phyloP scores from a whole-genome alignment of 768 basidiomycete species.

The Lentinula boryana region DNA sequence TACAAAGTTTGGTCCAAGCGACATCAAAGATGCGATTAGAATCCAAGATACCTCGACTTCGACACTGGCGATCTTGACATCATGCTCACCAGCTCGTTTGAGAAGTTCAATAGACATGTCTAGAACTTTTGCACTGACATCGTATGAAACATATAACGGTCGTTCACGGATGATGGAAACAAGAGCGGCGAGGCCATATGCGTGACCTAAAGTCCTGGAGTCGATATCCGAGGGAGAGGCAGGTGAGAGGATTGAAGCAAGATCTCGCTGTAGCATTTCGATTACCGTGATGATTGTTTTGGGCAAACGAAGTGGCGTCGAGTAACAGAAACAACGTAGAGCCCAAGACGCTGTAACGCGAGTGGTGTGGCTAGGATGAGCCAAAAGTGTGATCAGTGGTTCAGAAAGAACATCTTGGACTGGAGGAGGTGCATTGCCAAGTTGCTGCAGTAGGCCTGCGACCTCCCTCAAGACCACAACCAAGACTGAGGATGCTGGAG shows the following conservation, averaged over 20 bases:
- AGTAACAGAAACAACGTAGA: conserved; percentile 85
- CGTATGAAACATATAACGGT: conserved; percentile 92
- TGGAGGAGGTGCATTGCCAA: conserved; percentile 88
- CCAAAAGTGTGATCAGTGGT: conserved; percentile 76
- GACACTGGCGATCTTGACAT: conserved; percentile 70
- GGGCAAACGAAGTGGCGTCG: conserved; percentile 80
- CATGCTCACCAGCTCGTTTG: conserved; percentile 88
- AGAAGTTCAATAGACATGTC: conserved; percentile 88
- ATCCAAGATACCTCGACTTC: conserved; percentile 97
- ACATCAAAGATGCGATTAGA: conserved; percentile 83
- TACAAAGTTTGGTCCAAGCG: conserved; percentile 90
- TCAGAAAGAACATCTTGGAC: conserved; percentile 88
- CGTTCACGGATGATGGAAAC: conserved; percentile 81
- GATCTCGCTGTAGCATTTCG: conserved; percentile 80
- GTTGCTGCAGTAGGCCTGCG: conserved; percentile 77
- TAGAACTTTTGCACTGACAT: conserved; percentile 84
- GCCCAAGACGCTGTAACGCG: conserved; percentile 85
- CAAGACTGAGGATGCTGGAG: conserved; percentile 63
- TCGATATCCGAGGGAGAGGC: conserved; percentile 66
- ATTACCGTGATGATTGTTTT: conserved; percentile 71
- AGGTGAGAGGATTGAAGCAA: conserved; percentile 67
- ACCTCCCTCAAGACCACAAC: conserved; percentile 77
- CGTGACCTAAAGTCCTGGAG: conserved; percentile 74
- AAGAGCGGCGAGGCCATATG: conserved; percentile 84
- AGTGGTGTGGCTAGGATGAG: conserved; percentile 85